Base-by-base conservation (phyloP, 805 yeast species). In the Nakazawaea populi region DNA sequence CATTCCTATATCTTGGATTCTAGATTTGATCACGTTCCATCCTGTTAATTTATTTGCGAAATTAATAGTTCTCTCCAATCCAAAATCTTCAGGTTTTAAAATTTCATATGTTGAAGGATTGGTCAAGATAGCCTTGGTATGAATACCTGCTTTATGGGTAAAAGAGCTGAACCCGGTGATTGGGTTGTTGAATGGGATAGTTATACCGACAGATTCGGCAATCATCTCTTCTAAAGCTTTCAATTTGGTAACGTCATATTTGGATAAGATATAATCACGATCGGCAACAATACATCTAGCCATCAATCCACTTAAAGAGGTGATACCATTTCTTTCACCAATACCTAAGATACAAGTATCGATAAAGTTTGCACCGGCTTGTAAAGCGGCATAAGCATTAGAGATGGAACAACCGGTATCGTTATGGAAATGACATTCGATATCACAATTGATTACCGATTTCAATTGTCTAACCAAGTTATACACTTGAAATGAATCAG, bases 361-460 rank as follows among this genome's bases (percentile, higher is more conserved):
- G 51, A 79, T 77, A 62, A 71, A 74, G 65, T 76, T 77, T 44
- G 83, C 83, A 58, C 84, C 84, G 10, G 80, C 84, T 65, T 79
- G 83, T 60, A 79, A 73, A 24, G 84, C 84, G 48, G 83, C 76
- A 65, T 79, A 79, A 32, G 84, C 84, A 59, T 79, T 79, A 48
- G 84, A 83, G 60, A 79, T 75, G 46, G 84, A 83, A 68, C 84
- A 79, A 40, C 84, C 84, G 30, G 84, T 79, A 64, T 79, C 84
- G 61, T 79, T 76, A 68, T 79, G 84, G 75, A 79, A 79, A 65
- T 79, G 84, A 53, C 80, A 74, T 65, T 79, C 84, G 51, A 79
- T 79, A 56, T 79, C 83, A 70, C 84, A 79, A 9, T 72, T 68
- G 44, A 79, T 82, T 28, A 79, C 82, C 0, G 80, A 73, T 62